phyloP scores from a whole-genome alignment of 202 grass and related monocot genomes.

The Panicum virgatum region DNA sequence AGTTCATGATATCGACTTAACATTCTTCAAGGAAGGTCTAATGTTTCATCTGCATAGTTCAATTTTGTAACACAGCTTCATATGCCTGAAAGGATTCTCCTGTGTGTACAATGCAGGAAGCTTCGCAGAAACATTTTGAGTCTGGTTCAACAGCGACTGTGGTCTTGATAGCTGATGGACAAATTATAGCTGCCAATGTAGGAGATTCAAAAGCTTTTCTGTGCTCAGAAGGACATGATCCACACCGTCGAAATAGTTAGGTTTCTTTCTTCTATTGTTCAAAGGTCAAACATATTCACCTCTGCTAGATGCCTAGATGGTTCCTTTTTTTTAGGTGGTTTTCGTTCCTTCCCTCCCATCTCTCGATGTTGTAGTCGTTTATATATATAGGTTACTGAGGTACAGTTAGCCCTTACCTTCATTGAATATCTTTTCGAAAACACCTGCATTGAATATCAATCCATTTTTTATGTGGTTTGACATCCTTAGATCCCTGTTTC shows the following conservation, averaged over 20 bases:
- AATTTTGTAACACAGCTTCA: neutral
- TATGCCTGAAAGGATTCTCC: conserved; percentile 31
- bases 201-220: conserved; percentile 96
- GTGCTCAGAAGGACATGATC: conserved; percentile 62
- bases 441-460: too few relatives aligned
- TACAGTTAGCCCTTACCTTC: neutral
- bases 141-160: conserved; percentile 85
- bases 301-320: neutral
- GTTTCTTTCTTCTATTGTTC: conserved; percentile 42
- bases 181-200: conserved; percentile 84
- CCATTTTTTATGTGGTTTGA: conserved; percentile 3
- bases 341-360: neutral
- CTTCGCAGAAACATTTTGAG: conserved; percentile 56
- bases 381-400: neutral
- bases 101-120: conserved; percentile 71
- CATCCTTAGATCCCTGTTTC: conserved; percentile 24
- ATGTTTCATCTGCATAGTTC: conserved; percentile 30
- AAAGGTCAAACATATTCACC: conserved; percentile 13
- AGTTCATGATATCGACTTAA: conserved; percentile 85
- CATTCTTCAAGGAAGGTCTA: conserved; percentile 87
- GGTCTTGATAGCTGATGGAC: conserved; percentile 80
- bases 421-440: too few relatives aligned
- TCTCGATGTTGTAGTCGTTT: neutral
- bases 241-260: conserved; percentile 47
- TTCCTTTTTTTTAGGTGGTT: neutral